Base-by-base conservation (phyloP, 1,139 yeast species). In the Tardiomyces digboiensis region DNA sequence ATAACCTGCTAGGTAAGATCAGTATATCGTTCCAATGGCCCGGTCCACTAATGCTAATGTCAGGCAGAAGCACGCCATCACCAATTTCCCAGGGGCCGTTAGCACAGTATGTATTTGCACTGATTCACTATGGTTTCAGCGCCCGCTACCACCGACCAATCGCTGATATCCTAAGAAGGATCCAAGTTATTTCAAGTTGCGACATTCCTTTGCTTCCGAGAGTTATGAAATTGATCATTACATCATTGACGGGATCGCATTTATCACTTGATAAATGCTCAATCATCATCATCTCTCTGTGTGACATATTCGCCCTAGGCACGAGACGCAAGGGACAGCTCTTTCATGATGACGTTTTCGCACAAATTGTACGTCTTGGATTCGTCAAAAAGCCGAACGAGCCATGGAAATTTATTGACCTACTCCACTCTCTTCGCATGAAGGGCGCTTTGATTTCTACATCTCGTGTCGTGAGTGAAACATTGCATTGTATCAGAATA, bases 401-500 rank as follows among this genome's bases (percentile, higher is more conserved):
- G 7, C 44, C 44, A 14, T 42, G 42, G 42, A 7, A 8, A 10
- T 19, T 42, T 13, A 36, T 40, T 13, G 21, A 14, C 6, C 19
- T 39, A 21, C 23, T 42, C 7, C 14, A 7, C 2, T 23, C 23
- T 5, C 39, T 41, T 14, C 22, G 12, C 6, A 19, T 39, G 10
- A 4, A n/a, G 2, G 36, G 39, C 16, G 38, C 36, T 1, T 13
- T 21, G 13, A 12, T 18, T 5, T n/a, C 33, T 6, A 29, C 18
- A 1, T 21, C 13, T 7, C 36, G 38, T 3, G 22, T 33, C 33
- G 14, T n/a, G 16, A 16, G 14, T 26, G 33, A 26, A 8, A 16
- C 33, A 3, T 8, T 26, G 33, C 5, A 8, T 3, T 26, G 33
- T 16, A 26, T 26, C 14, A n/a, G 33, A 5, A 26, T 18, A n/a